Base-by-base conservation (phyloP, 805 yeast species). In the Yarrowia alimentaria region DNA sequence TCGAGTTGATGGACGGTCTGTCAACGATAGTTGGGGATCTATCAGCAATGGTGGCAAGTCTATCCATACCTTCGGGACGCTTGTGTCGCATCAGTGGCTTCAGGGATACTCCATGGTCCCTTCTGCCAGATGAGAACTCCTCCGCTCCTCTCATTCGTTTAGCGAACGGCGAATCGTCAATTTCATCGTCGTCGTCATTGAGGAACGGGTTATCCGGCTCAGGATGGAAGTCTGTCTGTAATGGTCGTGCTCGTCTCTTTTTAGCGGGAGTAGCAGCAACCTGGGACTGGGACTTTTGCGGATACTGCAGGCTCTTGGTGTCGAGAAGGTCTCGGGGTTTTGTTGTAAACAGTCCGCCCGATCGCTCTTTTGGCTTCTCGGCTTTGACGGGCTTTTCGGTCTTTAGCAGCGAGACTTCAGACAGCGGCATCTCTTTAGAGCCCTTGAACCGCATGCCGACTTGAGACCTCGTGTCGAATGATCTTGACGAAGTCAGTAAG, bases 71-170 rank as follows among this genome's bases (percentile, higher is more conserved):
- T n/a, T n/a, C n/a, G n/a, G n/a, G n/a, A n/a, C n/a, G n/a, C n/a
- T n/a, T n/a, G n/a, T n/a, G n/a, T n/a, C n/a, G n/a, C n/a, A n/a
- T n/a, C n/a, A n/a, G n/a, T n/a, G n/a, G n/a, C n/a, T n/a, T n/a
- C n/a, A n/a, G n/a, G n/a, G n/a, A n/a, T n/a, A n/a, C n/a, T n/a
- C n/a, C n/a, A n/a, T n/a, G n/a, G n/a, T n/a, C n/a, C n/a, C n/a
- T n/a, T n/a, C n/a, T n/a, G n/a, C n/a, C n/a, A 28, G 12, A 6
- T 20, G 25, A 28, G 30, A 19, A 4, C 30, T 28, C 7, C 33
- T 28, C 14, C n/a, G 25, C 47, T 2, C 47, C 47, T 28, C 47
- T n/a, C 47, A 40, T 40, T 6, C 47, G 32, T 13, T 40, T 40
- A 5, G 33, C 47, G 19, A 40, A 40, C 2, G 47, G 47, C 4